Evolutionary conservation across 495 filamentous ascomycete species (phyloP).

Genomic region (Daldinia loculata): DNA sequence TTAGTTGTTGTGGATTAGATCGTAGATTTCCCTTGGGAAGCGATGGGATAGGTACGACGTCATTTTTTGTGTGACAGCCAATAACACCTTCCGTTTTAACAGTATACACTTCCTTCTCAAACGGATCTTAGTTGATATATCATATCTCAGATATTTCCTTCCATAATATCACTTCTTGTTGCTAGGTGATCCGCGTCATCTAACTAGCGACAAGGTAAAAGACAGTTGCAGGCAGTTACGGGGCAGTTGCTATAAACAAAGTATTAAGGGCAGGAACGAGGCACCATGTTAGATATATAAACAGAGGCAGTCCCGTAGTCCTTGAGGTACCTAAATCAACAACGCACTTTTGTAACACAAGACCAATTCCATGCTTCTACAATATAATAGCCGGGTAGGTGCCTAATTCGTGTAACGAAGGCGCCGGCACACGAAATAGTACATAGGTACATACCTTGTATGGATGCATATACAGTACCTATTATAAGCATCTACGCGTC

Average conservation of each 20-base stretch:
- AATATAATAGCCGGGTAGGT: not conserved
- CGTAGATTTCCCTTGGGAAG: too few species aligned
- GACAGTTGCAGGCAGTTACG: too few species aligned
- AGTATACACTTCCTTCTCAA: not conserved
- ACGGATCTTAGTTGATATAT: not conserved
- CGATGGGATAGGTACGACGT: not conserved
- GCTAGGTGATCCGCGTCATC: too few species aligned
- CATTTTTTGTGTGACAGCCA: not conserved
- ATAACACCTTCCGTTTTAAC: not conserved
- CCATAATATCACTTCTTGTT: not conserved
- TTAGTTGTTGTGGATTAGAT: too few species aligned
- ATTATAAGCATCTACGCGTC: not conserved
- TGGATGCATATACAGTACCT: not conserved
- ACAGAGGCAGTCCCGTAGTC: too few species aligned
- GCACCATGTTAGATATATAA: too few species aligned
- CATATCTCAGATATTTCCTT: not conserved
- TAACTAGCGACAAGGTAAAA: too few species aligned
- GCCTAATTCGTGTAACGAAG: not conserved
- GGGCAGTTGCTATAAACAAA: too few species aligned
- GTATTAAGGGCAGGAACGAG: too few species aligned
- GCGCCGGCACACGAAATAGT: not conserved
- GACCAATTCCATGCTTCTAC: not conserved
- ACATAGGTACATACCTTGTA: not conserved
- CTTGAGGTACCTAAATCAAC: too few species aligned
- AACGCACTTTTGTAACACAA: too few species aligned